phyloP scores from a whole-genome alignment of 75 land plant species.

The Cryptomeria japonica region DNA sequence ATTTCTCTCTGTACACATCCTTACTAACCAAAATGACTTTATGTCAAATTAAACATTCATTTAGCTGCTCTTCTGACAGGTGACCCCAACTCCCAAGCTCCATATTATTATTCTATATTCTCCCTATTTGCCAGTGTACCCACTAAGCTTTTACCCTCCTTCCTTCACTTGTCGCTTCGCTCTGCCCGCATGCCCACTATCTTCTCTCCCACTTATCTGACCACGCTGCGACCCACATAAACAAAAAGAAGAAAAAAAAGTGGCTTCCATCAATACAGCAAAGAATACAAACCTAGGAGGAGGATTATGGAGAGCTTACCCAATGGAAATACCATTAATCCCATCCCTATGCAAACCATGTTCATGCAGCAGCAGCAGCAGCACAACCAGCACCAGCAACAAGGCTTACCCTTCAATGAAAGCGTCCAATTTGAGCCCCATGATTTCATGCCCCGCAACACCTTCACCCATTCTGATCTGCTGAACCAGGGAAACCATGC shows the following conservation, averaged over 20 bases:
- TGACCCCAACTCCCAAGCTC: background rate
- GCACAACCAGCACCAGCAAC: background rate
- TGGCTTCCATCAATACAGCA: background rate
- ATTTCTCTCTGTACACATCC: background rate
- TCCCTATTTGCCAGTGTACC: background rate
- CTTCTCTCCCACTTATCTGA: background rate
- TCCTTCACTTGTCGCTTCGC: background rate
- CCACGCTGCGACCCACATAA: background rate
- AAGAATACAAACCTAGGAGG: background rate
- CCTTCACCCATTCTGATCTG: background rate
- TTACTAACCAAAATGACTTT: background rate
- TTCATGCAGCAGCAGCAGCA: background rate
- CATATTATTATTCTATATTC: background rate
- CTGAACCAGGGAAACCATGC: background rate
- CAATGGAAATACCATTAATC: background rate
- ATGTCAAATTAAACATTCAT: constrained; percentile 8
- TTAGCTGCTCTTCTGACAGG: constrained; percentile 2
- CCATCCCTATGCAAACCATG: background rate
- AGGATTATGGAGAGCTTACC: background rate
- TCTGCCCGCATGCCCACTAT: background rate
- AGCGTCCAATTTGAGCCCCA: constrained; percentile 6
- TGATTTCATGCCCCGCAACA: background rate
- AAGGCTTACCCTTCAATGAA: constrained; percentile 5
- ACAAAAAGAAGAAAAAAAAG: too few relatives aligned
- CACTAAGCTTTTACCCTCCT: background rate